Conservation (phyloP, 345 rosid species). For the Fremontodendron californicum region DNA sequence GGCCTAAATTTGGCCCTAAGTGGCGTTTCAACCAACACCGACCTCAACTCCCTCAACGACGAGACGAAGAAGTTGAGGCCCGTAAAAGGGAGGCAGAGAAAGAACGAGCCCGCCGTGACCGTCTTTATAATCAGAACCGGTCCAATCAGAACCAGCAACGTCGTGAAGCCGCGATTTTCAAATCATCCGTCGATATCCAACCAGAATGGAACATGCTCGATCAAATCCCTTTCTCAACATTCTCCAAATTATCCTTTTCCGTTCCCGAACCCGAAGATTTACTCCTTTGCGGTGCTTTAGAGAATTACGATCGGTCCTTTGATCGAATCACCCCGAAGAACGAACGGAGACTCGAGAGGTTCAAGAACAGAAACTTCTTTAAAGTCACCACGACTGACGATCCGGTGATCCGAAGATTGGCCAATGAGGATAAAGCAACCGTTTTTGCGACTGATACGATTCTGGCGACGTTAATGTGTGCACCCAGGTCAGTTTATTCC, state of each 20-base stretch:
- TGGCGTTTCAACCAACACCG: conserved; percentile 82
- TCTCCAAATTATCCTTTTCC: conserved; percentile 72
- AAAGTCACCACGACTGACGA: conserved; percentile 97
- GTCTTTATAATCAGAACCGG: conserved; percentile 66
- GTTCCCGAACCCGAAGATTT: conserved; percentile 87
- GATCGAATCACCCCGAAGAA: conserved; percentile 81
- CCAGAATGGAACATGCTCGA: conserved; percentile 99
- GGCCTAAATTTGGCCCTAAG: conserved; percentile 84
- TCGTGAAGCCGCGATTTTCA: conserved; percentile 80
- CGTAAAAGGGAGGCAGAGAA: conserved; percentile 85
- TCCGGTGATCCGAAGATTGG: conserved; percentile 77
- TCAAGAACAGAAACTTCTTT: conserved; percentile 82
- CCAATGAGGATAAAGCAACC: conserved; percentile 88
- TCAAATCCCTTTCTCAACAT: conserved; percentile 87
- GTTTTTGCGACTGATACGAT: conserved; percentile 89
- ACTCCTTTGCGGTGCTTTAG: conserved; percentile 73
- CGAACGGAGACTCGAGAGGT: conserved; percentile 81
- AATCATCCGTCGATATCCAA: conserved; percentile 89
- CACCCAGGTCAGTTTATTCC: conserved; percentile 88
- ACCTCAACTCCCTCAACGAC: conserved; percentile 82
- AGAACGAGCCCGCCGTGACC: conserved; percentile 90
- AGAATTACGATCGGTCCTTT: conserved; percentile 59
- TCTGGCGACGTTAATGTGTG: conserved; percentile 81
- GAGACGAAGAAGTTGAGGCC: conserved; percentile 43
- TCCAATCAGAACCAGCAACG: conserved; percentile 65